These are phyloP conservation scores for Pseudevernia furfuracea DNA, from an alignment of 495 filamentous ascomycete genomes.

Conservation along the genomic window DNA sequence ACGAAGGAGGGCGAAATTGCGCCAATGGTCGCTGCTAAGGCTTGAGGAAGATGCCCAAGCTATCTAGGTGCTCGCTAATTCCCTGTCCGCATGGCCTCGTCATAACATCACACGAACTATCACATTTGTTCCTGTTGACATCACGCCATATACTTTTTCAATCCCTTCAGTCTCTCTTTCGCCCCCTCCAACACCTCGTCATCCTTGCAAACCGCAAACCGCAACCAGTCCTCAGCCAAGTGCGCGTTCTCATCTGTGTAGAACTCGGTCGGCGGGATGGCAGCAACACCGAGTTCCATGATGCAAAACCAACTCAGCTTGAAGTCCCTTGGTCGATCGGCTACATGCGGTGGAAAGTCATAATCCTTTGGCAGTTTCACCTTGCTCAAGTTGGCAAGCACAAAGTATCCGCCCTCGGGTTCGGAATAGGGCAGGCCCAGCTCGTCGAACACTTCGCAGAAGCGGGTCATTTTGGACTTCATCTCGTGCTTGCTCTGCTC, in stretches of 20 bases:
- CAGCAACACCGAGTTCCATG: constrained; percentile 88
- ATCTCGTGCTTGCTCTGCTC: constrained; percentile 74
- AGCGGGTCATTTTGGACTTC: constrained; percentile 77
- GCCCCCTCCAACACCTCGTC: constrained; percentile 83
- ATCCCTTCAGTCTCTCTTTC: constrained; percentile 75
- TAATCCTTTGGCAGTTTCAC: constrained; percentile 76
- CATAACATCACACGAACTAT: not conserved
- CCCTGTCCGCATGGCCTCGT: not conserved
- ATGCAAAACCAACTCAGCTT: constrained; percentile 94
- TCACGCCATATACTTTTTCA: constrained; percentile 67
- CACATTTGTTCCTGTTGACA: not conserved
- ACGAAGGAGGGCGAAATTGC: constrained; percentile 43
- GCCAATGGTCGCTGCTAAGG: constrained; percentile 17
- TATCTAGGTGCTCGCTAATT: not conserved
- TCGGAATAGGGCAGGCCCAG: constrained; percentile 84
- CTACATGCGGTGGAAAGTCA: constrained; percentile 81
- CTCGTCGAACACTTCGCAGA: constrained; percentile 84
- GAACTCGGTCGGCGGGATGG: constrained; percentile 94
- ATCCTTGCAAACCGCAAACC: constrained; percentile 96
- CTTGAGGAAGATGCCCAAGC: constrained; percentile 1
- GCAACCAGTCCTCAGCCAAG: constrained; percentile 83
- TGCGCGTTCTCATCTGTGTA: constrained; percentile 77
- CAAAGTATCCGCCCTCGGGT: constrained; percentile 94
- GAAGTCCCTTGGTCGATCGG: constrained; percentile 80
- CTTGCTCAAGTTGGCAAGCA: constrained; percentile 81